Conservation (phyloP, 2,329 filamentous ascomycete species). For the Pseudocercospora macadamiae region DNA sequence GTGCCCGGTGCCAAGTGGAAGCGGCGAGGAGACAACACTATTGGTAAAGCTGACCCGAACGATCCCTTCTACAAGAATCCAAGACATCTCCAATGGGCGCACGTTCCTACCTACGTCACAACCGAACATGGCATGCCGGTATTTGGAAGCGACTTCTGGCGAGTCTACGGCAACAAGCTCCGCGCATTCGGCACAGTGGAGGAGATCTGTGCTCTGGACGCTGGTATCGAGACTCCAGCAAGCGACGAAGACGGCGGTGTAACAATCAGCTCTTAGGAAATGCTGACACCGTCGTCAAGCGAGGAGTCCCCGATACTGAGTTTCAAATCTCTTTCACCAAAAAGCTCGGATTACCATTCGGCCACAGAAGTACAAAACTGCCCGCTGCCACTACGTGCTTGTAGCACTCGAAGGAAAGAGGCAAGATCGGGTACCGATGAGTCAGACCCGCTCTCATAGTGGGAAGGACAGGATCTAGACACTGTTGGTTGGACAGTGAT, state of each 20-base stretch:
- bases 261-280: constrained; percentile 14
- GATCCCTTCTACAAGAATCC: constrained; percentile 34
- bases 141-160: constrained; percentile 59
- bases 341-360: no score
- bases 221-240: neutral
- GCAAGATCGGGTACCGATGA: neutral
- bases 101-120: constrained; percentile 35
- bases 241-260: constrained; percentile 15
- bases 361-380: no score
- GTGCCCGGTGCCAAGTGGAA: constrained; percentile 34
- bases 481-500: neutral
- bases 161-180: constrained; percentile 60
- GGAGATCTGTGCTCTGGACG: constrained; percentile 44
- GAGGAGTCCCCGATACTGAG: no score
- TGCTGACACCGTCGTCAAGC: no score
- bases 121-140: constrained; percentile 50
- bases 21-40: constrained; percentile 32
- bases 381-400: neutral
- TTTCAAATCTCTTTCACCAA: no score
- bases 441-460: neutral
- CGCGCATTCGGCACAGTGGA: constrained; percentile 64
- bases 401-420: neutral
- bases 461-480: neutral
- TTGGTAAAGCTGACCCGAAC: constrained; percentile 25
- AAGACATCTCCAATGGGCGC: constrained; percentile 26